These are phyloP conservation scores for Gonium pectorale DNA, from an alignment of 139 green algal genomes.

Conservation along the genomic window DNA sequence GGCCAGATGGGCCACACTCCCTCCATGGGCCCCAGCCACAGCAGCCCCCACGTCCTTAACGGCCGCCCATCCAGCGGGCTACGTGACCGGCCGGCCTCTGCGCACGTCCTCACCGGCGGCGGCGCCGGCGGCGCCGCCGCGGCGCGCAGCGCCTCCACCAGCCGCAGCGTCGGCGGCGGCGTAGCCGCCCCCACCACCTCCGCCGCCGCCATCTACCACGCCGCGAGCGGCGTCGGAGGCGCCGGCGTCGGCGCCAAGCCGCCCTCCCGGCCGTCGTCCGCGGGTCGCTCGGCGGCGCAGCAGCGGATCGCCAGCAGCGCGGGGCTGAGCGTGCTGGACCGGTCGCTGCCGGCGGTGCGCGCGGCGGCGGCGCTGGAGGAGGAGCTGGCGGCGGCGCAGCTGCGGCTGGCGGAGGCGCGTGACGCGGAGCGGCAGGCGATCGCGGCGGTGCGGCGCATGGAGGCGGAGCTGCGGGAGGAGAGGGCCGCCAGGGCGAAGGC, in stretches of 20 bases:
- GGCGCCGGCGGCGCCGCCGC: background rate
- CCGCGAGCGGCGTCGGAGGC: background rate
- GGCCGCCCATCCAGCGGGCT: too few species aligned
- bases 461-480: constrained; percentile 21
- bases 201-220: background rate
- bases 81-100: too few species aligned
- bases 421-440: constrained; percentile 30
- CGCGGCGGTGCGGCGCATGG: background rate
- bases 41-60: too few species aligned
- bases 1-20: too few species aligned
- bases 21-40: too few species aligned
- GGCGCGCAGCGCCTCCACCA: background rate
- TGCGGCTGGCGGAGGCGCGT: background rate
- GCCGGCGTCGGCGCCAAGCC: background rate
- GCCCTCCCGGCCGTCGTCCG: background rate
- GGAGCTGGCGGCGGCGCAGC: constrained; percentile 19
- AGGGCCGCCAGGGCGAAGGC: background rate
- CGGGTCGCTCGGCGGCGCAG: background rate
- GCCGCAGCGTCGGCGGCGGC: background rate
- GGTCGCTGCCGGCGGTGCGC: constrained; percentile 19
- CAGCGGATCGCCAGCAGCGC: background rate
- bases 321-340: constrained; percentile 20
- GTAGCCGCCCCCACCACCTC: background rate
- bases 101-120: background rate
- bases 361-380: constrained; percentile 42